These are phyloP conservation scores for Trichophyton verrucosum DNA, from an alignment of 2,329 filamentous ascomycete genomes.

Conservation along the genomic window DNA sequence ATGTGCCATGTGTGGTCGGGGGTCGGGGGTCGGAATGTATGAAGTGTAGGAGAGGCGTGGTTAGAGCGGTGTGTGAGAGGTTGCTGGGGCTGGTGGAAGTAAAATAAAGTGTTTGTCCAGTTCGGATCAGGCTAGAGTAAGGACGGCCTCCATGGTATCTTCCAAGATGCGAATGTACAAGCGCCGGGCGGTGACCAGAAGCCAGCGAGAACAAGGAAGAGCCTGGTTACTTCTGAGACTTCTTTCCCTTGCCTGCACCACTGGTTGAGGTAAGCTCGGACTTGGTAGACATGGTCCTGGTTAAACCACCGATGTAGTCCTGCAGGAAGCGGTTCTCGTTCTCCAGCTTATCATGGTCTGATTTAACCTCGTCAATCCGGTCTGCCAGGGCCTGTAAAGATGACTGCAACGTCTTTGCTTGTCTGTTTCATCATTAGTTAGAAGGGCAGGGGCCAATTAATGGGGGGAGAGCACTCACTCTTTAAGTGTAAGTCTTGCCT, in stretches of 20 bases:
- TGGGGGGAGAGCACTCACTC: slow-evolving; percentile 37
- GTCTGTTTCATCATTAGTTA: slow-evolving; percentile 39
- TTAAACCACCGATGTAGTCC: slow-evolving; percentile 94
- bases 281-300: slow-evolving; percentile 52
- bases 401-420: slow-evolving; percentile 78
- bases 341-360: slow-evolving; percentile 92
- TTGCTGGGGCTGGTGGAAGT: neutral
- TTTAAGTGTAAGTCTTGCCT: slow-evolving; percentile 55
- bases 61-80: neutral
- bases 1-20: neutral
- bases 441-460: neutral
- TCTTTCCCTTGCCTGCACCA: slow-evolving; percentile 36
- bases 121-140: no score
- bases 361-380: slow-evolving; percentile 84
- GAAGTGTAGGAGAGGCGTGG: neutral
- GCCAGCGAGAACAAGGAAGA: no score
- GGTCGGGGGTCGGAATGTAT: neutral
- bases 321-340: slow-evolving; percentile 95
- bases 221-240: slow-evolving; percentile 24
- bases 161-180: neutral
- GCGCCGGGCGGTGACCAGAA: neutral
- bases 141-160: neutral
- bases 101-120: neutral
- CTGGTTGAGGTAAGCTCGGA: slow-evolving; percentile 44
- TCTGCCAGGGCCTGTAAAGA: slow-evolving; percentile 82